Conservation (phyloP, 495 filamentous ascomycete genomes). For the Podospora australis region DNA sequence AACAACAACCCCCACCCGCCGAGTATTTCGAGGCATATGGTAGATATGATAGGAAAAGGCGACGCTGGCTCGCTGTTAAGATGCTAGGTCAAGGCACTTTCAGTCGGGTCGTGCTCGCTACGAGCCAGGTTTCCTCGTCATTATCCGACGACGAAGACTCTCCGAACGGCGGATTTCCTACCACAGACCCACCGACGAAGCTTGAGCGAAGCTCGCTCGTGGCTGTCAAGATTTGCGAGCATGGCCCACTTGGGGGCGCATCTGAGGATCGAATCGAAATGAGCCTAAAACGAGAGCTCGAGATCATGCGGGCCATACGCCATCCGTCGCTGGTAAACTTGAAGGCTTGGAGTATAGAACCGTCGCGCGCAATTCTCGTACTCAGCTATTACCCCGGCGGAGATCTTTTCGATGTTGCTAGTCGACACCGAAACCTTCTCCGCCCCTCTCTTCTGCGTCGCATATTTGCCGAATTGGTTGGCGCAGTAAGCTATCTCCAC, state of each 20-base stretch:
- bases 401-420: constrained; percentile 90
- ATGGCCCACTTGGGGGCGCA: constrained; percentile 86
- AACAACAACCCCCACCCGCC: constrained; percentile 32
- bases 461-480: constrained; percentile 84
- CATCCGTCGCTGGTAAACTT: constrained; percentile 88
- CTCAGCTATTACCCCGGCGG: constrained; percentile 90
- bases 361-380: constrained; percentile 73
- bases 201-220: constrained; percentile 57
- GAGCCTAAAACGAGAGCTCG: constrained; percentile 86
- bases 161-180: constrained; percentile 8
- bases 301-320: constrained; percentile 78
- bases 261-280: constrained; percentile 83
- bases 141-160: constrained; percentile 38
- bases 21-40: constrained; percentile 60
- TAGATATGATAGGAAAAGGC: constrained; percentile 48
- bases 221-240: constrained; percentile 91
- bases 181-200: constrained; percentile 16
- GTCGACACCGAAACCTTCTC: constrained; percentile 55
- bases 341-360: constrained; percentile 78
- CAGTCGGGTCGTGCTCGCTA: constrained; percentile 86
- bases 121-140: constrained; percentile 41
- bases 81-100: constrained; percentile 90
- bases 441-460: constrained; percentile 65
- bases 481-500: constrained; percentile 82
- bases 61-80: constrained; percentile 69